Conservation (phyloP, 805 yeast species). For the Zygotorulaspora sp. region DNA sequence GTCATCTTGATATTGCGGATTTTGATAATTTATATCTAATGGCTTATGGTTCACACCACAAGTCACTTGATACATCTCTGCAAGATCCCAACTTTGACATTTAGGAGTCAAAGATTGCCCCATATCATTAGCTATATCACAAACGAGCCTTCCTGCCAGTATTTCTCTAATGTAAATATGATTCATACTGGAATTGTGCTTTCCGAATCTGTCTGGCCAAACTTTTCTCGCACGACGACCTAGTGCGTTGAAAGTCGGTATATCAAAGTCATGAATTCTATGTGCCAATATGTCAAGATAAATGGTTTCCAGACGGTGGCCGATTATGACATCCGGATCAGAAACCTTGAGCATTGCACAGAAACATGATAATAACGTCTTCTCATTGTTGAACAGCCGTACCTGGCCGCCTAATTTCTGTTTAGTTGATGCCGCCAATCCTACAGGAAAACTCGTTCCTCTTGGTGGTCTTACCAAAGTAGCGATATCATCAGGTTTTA, state of each 20-base stretch:
- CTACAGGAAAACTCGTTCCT: conserved; percentile 69
- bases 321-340: conserved; percentile 92
- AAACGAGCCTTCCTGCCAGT: conserved; percentile 77
- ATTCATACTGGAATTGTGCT: conserved; percentile 46
- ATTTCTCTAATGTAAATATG: conserved; percentile 60
- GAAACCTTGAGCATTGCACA: conserved; percentile 62
- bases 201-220: conserved; percentile 74
- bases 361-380: conserved; percentile 66
- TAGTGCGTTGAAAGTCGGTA: conserved; percentile 72
- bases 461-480: conserved; percentile 77
- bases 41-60: conserved; percentile 59
- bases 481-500: conserved; percentile 55
- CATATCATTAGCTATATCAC: conserved; percentile 92
- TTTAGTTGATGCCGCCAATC: conserved; percentile 59
- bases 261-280: conserved; percentile 68
- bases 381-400: conserved; percentile 66
- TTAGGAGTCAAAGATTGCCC: conserved; percentile 88
- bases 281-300: conserved; percentile 77
- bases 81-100: conserved; percentile 90
- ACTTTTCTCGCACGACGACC: conserved; percentile 75
- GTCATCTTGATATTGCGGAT: conserved; percentile 61
- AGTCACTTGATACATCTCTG: conserved; percentile 84
- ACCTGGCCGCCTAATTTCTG: conserved; percentile 43
- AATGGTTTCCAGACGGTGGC: conserved; percentile 78
- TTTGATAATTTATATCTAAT: conserved; percentile 68